Evolutionary conservation across 768 basidiomycete species (phyloP).

Genomic region (Cyathus striatus): DNA sequence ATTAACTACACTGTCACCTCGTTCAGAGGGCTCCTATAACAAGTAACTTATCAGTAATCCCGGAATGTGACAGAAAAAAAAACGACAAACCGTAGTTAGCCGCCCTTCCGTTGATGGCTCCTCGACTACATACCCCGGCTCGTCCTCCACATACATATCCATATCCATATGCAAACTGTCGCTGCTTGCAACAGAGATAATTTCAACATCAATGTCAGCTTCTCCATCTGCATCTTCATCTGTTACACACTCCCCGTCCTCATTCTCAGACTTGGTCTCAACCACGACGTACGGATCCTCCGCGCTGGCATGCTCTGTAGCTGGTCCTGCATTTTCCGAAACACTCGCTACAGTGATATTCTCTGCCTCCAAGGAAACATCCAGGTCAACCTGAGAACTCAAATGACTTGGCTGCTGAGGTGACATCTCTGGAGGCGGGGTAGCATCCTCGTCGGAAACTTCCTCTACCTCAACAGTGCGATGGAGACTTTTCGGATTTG

Average conservation of each 20-base stretch:
- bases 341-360: constrained; percentile 7
- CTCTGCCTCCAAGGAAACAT: constrained; percentile 1
- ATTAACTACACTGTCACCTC: no score
- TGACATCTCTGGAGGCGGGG: background rate
- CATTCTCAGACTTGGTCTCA: constrained; percentile 7
- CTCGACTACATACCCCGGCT: constrained; percentile 21
- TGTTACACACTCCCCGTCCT: constrained; percentile 2
- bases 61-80: background rate
- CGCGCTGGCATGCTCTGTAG: background rate
- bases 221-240: constrained; percentile 12
- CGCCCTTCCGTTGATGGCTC: constrained; percentile 24
- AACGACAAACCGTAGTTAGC: constrained; percentile 22
- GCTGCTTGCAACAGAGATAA: constrained; percentile 6
- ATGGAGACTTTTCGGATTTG: no score
- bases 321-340: constrained; percentile 5
- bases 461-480: constrained; percentile 5
- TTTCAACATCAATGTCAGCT: constrained; percentile 11
- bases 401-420: no score
- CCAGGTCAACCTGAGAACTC: background rate
- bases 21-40: constrained; percentile 12
- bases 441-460: constrained; percentile 4
- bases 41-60: constrained; percentile 1
- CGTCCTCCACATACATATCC: constrained; percentile 10
- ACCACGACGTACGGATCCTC: background rate
- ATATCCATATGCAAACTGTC: constrained; percentile 7